Evolutionary conservation across 2,329 filamentous ascomycete genomes (phyloP).

Genomic region (Pseudocercospora crystallina): DNA sequence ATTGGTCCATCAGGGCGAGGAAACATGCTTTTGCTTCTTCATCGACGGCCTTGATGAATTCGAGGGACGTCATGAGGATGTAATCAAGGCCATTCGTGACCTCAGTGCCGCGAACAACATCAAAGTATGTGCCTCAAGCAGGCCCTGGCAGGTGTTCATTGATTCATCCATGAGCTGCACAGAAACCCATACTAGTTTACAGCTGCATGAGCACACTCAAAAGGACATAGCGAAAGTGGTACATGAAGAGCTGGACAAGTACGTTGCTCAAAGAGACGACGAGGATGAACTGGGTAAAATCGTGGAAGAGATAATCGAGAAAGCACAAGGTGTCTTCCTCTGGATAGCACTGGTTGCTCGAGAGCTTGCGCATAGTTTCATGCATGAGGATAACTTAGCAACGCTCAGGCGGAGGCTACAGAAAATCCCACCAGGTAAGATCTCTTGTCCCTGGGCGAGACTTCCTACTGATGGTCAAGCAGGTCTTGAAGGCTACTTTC

Average conservation of each 20-base stretch:
- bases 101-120: background rate
- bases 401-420: too few species aligned
- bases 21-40: slow-evolving; percentile 23
- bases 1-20: too few species aligned
- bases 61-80: slow-evolving; percentile 7
- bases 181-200: slow-evolving; percentile 8
- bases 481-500: too few species aligned
- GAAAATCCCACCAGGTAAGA: too few species aligned
- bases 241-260: slow-evolving; percentile 8
- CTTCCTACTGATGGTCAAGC: too few species aligned
- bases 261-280: background rate
- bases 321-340: slow-evolving; percentile 18
- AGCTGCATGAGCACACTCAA: slow-evolving; percentile 14
- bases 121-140: slow-evolving; percentile 1
- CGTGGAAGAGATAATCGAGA: slow-evolving; percentile 1
- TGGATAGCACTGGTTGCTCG: slow-evolving; percentile 14
- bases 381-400: too few species aligned
- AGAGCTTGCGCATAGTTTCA: too few species aligned
- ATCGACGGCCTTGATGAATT: slow-evolving; percentile 24
- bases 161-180: slow-evolving; percentile 10
- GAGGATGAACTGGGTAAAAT: background rate
- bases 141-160: slow-evolving; percentile 19
- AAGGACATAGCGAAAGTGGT: too few species aligned
- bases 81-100: background rate
- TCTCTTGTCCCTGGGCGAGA: too few species aligned